Conservation (phyloP, 495 filamentous ascomycete species). For the Xylaria nigripes region DNA sequence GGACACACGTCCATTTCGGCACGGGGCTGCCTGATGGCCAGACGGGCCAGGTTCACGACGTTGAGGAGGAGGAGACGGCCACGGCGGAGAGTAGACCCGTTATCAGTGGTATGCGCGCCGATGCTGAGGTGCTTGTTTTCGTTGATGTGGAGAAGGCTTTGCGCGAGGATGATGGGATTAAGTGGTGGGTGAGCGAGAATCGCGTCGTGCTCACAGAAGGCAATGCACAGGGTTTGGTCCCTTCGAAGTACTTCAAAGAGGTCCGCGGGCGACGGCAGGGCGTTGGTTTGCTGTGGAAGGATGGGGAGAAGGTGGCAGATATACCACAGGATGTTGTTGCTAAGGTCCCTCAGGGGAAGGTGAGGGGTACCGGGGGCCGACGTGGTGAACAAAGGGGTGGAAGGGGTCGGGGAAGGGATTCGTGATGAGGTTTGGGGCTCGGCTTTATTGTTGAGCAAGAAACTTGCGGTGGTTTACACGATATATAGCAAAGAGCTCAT, state of each 20-base stretch:
- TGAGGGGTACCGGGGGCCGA: constrained; percentile 4
- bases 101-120: constrained; percentile 75
- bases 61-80: constrained; percentile 14
- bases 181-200: constrained; percentile 84
- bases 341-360: constrained; percentile 6
- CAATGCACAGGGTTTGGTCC: constrained; percentile 36
- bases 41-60: constrained; percentile 46
- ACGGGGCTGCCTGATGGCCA: constrained; percentile 48
- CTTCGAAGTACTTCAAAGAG: constrained; percentile 36
- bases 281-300: constrained; percentile 57
- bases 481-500: too few species aligned
- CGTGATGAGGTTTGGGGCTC: background rate
- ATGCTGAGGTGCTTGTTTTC: constrained; percentile 73
- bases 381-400: constrained; percentile 1
- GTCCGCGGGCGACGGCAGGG: constrained; percentile 52
- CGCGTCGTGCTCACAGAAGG: constrained; percentile 57
- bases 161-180: constrained; percentile 53
- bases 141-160: constrained; percentile 59
- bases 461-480: too few species aligned
- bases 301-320: constrained; percentile 52
- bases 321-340: constrained; percentile 38
- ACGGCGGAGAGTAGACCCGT: constrained; percentile 33
- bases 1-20: constrained; percentile 85
- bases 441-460: too few species aligned
- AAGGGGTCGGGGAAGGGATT: background rate